Conservation (phyloP, 2,329 filamentous ascomycete species). For the Aspergillus pseudoviridinutans region DNA sequence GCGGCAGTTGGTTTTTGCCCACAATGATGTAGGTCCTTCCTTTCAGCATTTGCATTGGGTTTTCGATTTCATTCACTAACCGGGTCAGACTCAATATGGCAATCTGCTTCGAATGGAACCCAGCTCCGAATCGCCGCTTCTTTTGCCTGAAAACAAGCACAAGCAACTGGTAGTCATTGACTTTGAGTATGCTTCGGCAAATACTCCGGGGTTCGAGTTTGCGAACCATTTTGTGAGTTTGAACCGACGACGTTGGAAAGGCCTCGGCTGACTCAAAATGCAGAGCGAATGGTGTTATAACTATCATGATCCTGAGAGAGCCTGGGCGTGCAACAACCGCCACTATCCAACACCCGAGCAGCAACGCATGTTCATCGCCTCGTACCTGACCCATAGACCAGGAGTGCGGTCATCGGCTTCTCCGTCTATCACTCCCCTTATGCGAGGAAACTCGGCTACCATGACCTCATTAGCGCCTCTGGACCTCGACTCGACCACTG, state of each 20-base stretch:
- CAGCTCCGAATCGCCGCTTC: constrained; percentile 70
- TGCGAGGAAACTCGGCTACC: constrained; percentile 52
- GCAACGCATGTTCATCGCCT: constrained; percentile 77
- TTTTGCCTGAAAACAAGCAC: constrained; percentile 87
- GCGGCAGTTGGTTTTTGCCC: constrained; percentile 82
- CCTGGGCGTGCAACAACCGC: constrained; percentile 64
- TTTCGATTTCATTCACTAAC: constrained; percentile 11
- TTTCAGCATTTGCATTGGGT: background rate
- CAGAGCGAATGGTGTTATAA: constrained; percentile 94
- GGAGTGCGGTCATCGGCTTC: constrained; percentile 26
- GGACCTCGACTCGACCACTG: constrained; percentile 71
- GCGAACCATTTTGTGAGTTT: constrained; percentile 83
- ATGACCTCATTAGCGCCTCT: constrained; percentile 57
- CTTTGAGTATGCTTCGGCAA: constrained; percentile 94
- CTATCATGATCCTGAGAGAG: constrained; percentile 69
- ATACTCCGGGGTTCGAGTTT: constrained; percentile 82
- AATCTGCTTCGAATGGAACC: constrained; percentile 83
- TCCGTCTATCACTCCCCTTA: constrained; percentile 27
- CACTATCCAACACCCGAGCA: constrained; percentile 75
- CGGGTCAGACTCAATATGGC: constrained; percentile 82
- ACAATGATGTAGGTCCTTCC: constrained; percentile 73
- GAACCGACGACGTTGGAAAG: background rate
- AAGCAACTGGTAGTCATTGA: constrained; percentile 97
- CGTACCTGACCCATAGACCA: constrained; percentile 80
- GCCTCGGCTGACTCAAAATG: constrained; percentile 8